Evolutionary conservation across 2,329 filamentous ascomycete genomes (phyloP).

Genomic region (Penicillium rolfsii): DNA sequence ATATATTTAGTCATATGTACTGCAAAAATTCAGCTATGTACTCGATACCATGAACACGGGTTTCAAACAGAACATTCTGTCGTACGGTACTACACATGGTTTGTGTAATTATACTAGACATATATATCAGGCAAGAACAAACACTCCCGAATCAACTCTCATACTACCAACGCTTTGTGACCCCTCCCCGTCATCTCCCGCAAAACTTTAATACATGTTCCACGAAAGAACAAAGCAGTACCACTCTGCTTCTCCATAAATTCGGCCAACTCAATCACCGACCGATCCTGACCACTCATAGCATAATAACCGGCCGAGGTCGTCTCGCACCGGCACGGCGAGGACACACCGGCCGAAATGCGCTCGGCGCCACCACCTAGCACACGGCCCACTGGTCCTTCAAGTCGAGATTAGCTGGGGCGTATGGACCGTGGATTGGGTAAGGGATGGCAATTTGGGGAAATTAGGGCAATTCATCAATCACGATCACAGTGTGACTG

Average conservation of each 20-base stretch:
- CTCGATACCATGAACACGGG: background rate
- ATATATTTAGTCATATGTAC: background rate
- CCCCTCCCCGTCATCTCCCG: constrained; percentile 32
- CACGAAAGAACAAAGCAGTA: constrained; percentile 59
- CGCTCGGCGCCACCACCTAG: constrained; percentile 55
- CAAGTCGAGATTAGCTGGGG: constrained; percentile 12
- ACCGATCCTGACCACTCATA: constrained; percentile 51
- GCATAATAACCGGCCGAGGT: constrained; percentile 59
- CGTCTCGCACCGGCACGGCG: constrained; percentile 52
- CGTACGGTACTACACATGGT: background rate
- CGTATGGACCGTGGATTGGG: background rate
- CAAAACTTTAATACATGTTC: constrained; percentile 55
- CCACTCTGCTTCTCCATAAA: constrained; percentile 55
- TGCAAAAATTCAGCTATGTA: background rate
- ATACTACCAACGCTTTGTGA: background rate
- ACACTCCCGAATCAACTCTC: background rate
- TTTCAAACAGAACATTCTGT: background rate
- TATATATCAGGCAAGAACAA: background rate
- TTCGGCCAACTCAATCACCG: constrained; percentile 44
- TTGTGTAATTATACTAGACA: no score
- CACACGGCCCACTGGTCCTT: constrained; percentile 48
- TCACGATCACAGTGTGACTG: background rate
- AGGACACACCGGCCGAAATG: constrained; percentile 43
- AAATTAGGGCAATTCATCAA: background rate
- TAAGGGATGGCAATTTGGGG: background rate